Evolutionary conservation across 75 land plant species (phyloP), one percentile per base, ranked within the genome.

Genomic region (Cunninghamia lanceolata): DNA sequence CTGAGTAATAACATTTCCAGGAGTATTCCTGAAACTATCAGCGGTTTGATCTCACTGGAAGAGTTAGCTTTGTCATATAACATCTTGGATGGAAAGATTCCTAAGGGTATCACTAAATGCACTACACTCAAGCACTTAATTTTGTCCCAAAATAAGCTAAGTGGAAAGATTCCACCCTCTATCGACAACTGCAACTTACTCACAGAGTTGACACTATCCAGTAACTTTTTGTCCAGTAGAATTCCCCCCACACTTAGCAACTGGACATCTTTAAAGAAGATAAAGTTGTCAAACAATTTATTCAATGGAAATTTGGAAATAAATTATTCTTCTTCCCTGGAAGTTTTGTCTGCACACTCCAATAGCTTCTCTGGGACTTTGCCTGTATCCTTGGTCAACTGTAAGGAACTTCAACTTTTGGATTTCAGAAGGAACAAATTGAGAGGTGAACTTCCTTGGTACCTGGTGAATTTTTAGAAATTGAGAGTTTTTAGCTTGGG

Each of bases 381-480:
- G n/a, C n/a, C n/a, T n/a, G 42, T 19, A 75, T 75, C 78, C 17
- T 75, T 75, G 78, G 78, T 17, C 38, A 14, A 36, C 38, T 75
- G 78, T 36, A 75, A 30, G 3, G 1, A 75, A 2, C 53, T 88
- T 21, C 70, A 85, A 42, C n/a, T 82, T 1, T 38, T 88, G 25
- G 83, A 88, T 79, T 34, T 85, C 28, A 80, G 76, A 8, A 79
- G 66, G n/a, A n/a, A n/a, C n/a, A n/a, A n/a, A n/a, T n/a, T n/a
- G n/a, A n/a, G n/a, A n/a, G n/a, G n/a, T n/a, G n/a, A 88, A 85
- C 50, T 88, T 14, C 86, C 85, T 54, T 17, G 6, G 11, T 34
- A 8, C 45, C 21, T 45, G 19, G 32, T 0, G 5, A 9, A 6
- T 53, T 82, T 78, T 83, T 0, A 36, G 3, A 21, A 40, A 19